Evolutionary conservation across 192 early-diverging fungal genomes (phyloP), one percentile per base, ranked within the genome.

Genomic region (Backusella sp.): DNA sequence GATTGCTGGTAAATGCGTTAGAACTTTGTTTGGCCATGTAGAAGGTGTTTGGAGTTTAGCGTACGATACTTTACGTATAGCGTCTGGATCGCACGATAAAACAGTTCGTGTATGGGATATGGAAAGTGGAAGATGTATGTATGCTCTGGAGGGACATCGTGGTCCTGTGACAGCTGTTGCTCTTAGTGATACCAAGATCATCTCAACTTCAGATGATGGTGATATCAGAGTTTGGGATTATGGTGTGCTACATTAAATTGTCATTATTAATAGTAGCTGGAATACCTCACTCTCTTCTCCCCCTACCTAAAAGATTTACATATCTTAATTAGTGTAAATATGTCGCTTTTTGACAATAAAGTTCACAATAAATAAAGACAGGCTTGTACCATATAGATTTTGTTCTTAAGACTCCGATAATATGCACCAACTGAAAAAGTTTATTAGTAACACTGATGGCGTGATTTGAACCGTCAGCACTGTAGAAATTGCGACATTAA

Each of bases 191-290:
- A 96, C 95, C 1, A 90, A 91, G 59, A 89, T 99, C 72, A 83
- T 97, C 19, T 90, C 91, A 34, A 96, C 94, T 14, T 92, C 93
- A 39, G 93, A 97, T 49, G 96, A 96, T 80, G 94, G 94, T 6
- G 87, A 86, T 37, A 85, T 96, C 34, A 86, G 88, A 41, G 86
- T 96, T 11, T 96, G 93, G 88, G 94, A 98, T 75, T 98, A 96
- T 85, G 81, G 90, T 6, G 70, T 71, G 4, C 42, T 44, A 49
- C 41, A 44, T 30, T 46, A 70, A 56, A 56, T 9, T 21, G 8
- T 0, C 21, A n/a, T 56, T 56, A 56, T 23, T 59, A 59, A 59
- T 59, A 28, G 12, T 23, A 59, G 26, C 26, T 12, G 56, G 21
- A 62, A 62, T 56, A 15, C 3, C 21, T 23, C 53, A 2, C 9